Conservation (phyloP, 306 rosid species). For the Begonia fuchsioides region DNA sequence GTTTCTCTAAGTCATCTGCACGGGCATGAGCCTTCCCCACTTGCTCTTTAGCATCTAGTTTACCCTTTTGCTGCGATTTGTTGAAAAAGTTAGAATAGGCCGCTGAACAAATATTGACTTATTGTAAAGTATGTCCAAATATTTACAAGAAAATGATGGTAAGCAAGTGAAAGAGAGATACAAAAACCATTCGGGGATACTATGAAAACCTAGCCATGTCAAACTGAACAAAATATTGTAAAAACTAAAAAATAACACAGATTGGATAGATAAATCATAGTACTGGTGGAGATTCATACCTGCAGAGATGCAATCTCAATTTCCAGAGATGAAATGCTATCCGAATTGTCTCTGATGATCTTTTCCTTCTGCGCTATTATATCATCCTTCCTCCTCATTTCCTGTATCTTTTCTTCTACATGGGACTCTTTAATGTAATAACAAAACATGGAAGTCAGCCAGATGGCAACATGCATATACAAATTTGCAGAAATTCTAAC, state of each 20-base stretch:
- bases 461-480: too few species aligned
- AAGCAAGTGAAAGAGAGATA: background rate
- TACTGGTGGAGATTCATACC: slow-evolving; percentile 22
- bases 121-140: background rate
- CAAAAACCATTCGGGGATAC: too few species aligned
- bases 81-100: too few species aligned
- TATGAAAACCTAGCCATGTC: too few species aligned
- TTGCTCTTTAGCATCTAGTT: slow-evolving; percentile 40
- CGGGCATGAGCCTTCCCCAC: slow-evolving; percentile 70
- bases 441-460: too few species aligned
- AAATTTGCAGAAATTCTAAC: too few species aligned
- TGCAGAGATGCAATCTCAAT: slow-evolving; percentile 51
- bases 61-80: slow-evolving; percentile 39
- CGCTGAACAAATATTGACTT: too few species aligned
- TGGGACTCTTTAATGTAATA: slow-evolving; percentile 29
- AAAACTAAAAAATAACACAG: too few species aligned
- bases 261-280: too few species aligned
- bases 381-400: slow-evolving; percentile 37
- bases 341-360: slow-evolving; percentile 24
- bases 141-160: background rate
- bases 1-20: slow-evolving; percentile 59
- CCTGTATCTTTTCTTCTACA: slow-evolving; percentile 29
- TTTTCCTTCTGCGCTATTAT: slow-evolving; percentile 38
- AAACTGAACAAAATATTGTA: too few species aligned
- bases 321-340: slow-evolving; percentile 33